Conservation (phyloP, 2,329 filamentous ascomycete species). For the Colletotrichum tropicale region DNA sequence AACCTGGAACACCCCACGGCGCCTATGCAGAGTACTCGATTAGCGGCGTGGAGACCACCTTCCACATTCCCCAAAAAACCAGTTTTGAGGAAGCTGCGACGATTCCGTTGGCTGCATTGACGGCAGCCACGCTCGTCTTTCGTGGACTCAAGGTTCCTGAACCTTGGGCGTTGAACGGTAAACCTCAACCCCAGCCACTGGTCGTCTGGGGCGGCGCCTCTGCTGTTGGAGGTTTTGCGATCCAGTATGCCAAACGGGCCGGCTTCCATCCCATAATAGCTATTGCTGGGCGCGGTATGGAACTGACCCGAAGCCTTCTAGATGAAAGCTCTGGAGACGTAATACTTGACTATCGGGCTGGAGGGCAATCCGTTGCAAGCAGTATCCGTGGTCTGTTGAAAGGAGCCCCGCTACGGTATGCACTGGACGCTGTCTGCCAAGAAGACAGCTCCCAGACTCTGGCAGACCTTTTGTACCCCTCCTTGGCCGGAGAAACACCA, state of each 20-base stretch:
- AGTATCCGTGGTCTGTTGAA: neutral
- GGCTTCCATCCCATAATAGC: constrained; percentile 65
- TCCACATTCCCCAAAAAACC: constrained; percentile 35
- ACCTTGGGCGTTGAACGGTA: constrained; percentile 46
- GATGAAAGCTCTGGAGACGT: constrained; percentile 22
- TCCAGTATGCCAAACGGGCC: constrained; percentile 55
- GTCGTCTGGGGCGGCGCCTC: constrained; percentile 56
- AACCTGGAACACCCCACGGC: constrained; percentile 55
- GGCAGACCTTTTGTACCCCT: neutral
- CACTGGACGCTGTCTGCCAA: neutral
- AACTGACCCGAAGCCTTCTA: constrained; percentile 18
- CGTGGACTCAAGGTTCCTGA: constrained; percentile 48
- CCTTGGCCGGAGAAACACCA: neutral
- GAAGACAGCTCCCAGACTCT: neutral
- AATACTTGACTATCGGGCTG: constrained; percentile 24
- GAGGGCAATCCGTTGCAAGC: neutral
- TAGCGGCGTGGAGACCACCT: constrained; percentile 43
- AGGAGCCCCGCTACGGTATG: neutral
- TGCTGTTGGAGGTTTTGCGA: constrained; percentile 60
- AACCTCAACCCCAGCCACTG: constrained; percentile 23
- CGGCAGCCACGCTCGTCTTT: constrained; percentile 53
- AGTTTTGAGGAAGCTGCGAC: constrained; percentile 37
- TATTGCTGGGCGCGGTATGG: constrained; percentile 48
- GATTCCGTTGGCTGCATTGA: constrained; percentile 40
- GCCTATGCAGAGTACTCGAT: constrained; percentile 44